These are phyloP conservation scores for Puccinia triticina DNA, from an alignment of 1,284 basidiomycete species.

Conservation along the genomic window DNA sequence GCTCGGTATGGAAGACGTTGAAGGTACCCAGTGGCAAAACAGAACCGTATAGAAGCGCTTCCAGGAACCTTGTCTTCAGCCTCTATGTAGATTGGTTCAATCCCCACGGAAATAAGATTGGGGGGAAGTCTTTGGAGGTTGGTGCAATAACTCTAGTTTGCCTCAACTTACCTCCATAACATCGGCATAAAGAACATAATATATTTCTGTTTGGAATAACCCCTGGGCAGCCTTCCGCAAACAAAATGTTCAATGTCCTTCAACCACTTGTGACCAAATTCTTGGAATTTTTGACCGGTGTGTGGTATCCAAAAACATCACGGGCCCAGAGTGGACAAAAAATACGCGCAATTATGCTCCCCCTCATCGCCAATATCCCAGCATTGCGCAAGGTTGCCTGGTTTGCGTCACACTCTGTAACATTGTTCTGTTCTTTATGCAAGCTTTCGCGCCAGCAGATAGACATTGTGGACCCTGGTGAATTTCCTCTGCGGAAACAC, in stretches of 20 bases:
- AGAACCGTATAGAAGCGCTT: not conserved
- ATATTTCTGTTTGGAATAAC: not conserved
- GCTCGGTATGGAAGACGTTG: constrained; percentile 18
- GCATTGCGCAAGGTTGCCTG: no score
- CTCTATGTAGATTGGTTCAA: no score
- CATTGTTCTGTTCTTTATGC: not conserved
- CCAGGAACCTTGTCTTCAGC: constrained; percentile 16
- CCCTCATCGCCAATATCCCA: not conserved
- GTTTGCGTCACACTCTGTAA: not conserved
- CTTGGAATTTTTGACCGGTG: not conserved
- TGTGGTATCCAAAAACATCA: not conserved
- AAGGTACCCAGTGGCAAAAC: not conserved
- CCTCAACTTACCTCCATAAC: no score
- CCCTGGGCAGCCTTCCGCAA: constrained; percentile 13
- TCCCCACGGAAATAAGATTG: no score
- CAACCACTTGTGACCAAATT: constrained; percentile 4
- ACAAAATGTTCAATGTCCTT: not conserved
- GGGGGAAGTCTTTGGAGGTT: no score
- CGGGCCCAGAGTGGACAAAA: not conserved
- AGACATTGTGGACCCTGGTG: not conserved
- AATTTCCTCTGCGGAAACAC: not conserved
- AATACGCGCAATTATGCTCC: constrained; percentile 7
- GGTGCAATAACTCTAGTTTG: no score
- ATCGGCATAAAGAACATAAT: no score
- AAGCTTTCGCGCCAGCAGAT: not conserved